These are phyloP conservation scores for Arthrobotrys pseudoclavata DNA, from an alignment of 2,329 filamentous ascomycete species.

Conservation along the genomic window DNA sequence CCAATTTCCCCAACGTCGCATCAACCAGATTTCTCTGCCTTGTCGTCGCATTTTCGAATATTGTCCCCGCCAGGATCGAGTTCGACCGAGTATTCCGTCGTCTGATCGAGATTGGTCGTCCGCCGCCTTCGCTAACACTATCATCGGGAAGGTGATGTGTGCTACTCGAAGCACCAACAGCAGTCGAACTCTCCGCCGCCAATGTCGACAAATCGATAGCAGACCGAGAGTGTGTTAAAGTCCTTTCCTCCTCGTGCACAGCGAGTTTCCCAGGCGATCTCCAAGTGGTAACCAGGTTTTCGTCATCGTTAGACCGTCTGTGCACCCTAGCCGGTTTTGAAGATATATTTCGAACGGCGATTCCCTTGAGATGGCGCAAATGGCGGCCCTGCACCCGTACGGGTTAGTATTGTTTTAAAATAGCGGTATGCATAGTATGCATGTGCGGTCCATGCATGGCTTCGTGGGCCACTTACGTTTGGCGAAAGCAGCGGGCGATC, in stretches of 20 bases:
- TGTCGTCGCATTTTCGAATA: conserved; percentile 68
- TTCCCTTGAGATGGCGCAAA: conserved; percentile 61
- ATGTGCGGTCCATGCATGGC: conserved; percentile 5
- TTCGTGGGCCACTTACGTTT: conserved; percentile 54
- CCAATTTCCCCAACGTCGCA: conserved; percentile 72
- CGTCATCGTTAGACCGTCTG: conserved; percentile 61
- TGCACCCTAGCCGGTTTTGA: conserved; percentile 34
- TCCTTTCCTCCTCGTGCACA: conserved; percentile 37
- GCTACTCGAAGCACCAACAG: conserved; percentile 27
- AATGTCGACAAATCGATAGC: conserved; percentile 57
- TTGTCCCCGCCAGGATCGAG: conserved; percentile 53
- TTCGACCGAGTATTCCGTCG: conserved; percentile 54
- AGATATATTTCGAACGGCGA: conserved; percentile 59
- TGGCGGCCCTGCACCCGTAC: conserved; percentile 55
- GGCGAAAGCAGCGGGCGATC: conserved; percentile 61
- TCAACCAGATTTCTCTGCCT: conserved; percentile 74
- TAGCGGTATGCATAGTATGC: background rate
- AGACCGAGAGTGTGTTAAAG: conserved; percentile 59
- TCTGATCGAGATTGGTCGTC: conserved; percentile 40
- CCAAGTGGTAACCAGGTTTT: conserved; percentile 61
- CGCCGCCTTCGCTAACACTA: conserved; percentile 41
- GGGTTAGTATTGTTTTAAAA: conserved; percentile 4
- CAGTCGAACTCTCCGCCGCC: conserved; percentile 37
- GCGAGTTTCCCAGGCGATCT: conserved; percentile 56
- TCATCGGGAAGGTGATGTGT: conserved; percentile 34